phyloP scores from a whole-genome alignment of 768 basidiomycete genomes.

The Postia placenta region DNA sequence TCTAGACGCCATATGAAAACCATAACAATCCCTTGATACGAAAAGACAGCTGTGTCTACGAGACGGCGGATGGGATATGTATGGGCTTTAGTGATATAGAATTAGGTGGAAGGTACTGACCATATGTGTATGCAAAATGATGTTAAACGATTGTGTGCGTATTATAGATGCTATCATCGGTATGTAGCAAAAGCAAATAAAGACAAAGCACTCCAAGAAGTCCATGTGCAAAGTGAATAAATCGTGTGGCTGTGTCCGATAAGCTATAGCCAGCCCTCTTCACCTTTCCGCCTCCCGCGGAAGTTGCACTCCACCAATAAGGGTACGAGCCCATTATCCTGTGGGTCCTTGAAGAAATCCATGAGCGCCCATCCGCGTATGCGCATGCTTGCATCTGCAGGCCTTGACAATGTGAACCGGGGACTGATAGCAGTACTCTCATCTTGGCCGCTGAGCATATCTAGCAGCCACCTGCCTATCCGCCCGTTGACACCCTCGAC shows the following conservation, averaged over 20 bases:
- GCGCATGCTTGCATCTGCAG: slow-evolving; percentile 24
- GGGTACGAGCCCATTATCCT: slow-evolving; percentile 45
- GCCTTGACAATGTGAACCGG: slow-evolving; percentile 2
- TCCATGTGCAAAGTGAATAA: neutral
- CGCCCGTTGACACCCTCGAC: slow-evolving; percentile 82
- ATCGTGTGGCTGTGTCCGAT: neutral
- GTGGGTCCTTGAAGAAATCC: slow-evolving; percentile 66
- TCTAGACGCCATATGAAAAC: too few relatives aligned
- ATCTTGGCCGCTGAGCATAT: slow-evolving; percentile 30
- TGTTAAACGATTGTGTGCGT: too few relatives aligned
- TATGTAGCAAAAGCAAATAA: neutral
- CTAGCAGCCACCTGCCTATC: slow-evolving; percentile 67
- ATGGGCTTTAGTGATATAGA: too few relatives aligned
- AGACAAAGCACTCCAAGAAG: neutral
- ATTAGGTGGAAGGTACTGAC: too few relatives aligned
- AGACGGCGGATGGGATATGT: too few relatives aligned
- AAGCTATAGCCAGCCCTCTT: slow-evolving; percentile 12
- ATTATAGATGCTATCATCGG: too few relatives aligned
- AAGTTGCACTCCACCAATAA: slow-evolving; percentile 78
- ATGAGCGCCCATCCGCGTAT: slow-evolving; percentile 72
- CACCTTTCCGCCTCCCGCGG: slow-evolving; percentile 31
- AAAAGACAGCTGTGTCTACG: too few relatives aligned
- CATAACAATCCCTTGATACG: too few relatives aligned
- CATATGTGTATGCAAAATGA: too few relatives aligned
- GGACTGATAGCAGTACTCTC: neutral